Evolutionary conservation across 441 rosid genomes (phyloP).

Genomic region (Populus hybrid): DNA sequence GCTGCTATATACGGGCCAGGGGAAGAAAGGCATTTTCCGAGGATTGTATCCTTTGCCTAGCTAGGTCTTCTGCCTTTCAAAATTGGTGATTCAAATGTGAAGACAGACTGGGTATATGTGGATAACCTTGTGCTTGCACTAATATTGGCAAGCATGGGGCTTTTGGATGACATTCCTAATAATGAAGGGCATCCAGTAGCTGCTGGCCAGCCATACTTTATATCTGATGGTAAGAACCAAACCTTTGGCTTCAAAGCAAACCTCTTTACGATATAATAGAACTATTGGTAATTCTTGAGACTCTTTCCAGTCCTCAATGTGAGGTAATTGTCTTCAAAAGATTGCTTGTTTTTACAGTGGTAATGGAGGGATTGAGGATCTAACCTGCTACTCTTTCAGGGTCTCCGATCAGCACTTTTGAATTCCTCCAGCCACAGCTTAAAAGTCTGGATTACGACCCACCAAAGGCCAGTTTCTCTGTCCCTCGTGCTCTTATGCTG

Average conservation of each 20-base stretch:
- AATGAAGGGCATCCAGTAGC: slow-evolving; percentile 64
- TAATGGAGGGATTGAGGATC: not conserved
- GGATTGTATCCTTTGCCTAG: slow-evolving; percentile 71
- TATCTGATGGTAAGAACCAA: not conserved
- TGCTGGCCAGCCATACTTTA: slow-evolving; percentile 88
- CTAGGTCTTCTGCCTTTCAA: slow-evolving; percentile 63
- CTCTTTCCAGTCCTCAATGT: not conserved
- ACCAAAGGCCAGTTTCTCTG: slow-evolving; percentile 58
- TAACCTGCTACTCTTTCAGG: slow-evolving; percentile 42
- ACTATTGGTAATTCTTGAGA: not conserved
- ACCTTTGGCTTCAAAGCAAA: not conserved
- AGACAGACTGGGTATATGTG: slow-evolving; percentile 84
- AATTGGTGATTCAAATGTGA: slow-evolving; percentile 67
- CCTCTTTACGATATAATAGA: too few species aligned
- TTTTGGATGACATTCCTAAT: slow-evolving; percentile 80
- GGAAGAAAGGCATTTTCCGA: slow-evolving; percentile 89
- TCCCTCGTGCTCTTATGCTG: slow-evolving; percentile 52
- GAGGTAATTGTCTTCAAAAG: not conserved
- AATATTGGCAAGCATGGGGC: slow-evolving; percentile 89
- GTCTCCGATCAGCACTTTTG: slow-evolving; percentile 79
- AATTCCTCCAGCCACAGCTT: slow-evolving; percentile 64
- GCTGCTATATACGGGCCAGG: slow-evolving; percentile 97
- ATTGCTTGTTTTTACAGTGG: not conserved
- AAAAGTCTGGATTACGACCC: slow-evolving; percentile 67
- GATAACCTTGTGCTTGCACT: slow-evolving; percentile 79